Base-by-base conservation (phyloP, 2,329 filamentous ascomycete species). In the Aspergillus puulaauensis region DNA sequence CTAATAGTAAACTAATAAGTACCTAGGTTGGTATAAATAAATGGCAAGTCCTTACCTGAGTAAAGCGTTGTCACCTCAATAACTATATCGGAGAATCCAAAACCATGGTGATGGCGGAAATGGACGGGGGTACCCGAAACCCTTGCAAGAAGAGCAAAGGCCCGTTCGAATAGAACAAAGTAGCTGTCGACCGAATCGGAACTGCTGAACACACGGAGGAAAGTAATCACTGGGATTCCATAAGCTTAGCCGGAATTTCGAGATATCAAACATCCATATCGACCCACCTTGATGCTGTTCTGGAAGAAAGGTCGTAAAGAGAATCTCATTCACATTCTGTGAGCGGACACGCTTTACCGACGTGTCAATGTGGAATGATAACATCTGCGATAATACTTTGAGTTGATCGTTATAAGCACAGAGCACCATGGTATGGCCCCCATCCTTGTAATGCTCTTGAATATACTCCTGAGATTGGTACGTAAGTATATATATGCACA, bases 301-400 rank as follows among this genome's bases (percentile, higher is more conserved):
- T 37, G 58, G 12, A 37, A 53, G 7, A 24, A 53, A 58, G 24
- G 52, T 52, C 39, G 52, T 31, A 56, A 61, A 61, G 33, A 50
- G n/a, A 6, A 61, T 50, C 48, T 61, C 45, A 51, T 61, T 56
- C 21, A 58, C 52, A 17, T 51, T 21, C 17, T 56, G 58, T 23
- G 44, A 50, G n/a, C 35, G 37, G 24, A 60, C 41, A 8, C 40
- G 52, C 15, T 61, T 56, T 21, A 41, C 54, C 41, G 59, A 53
- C 33, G 56, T 52, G 50, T 61, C 40, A 21, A 61, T 35, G 33
- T 58, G n/a, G 41, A 61, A 58, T 31, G 40, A 58, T 24, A 39
- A 21, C 53, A 21, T 21, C 8, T 24, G 27, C 11, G 33, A 24
- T 2, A 61, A 33, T 9, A 56, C 11, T 6, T 53, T 14, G 49